phyloP scores from a whole-genome alignment of 805 yeast species.

The Candida oleophila region DNA sequence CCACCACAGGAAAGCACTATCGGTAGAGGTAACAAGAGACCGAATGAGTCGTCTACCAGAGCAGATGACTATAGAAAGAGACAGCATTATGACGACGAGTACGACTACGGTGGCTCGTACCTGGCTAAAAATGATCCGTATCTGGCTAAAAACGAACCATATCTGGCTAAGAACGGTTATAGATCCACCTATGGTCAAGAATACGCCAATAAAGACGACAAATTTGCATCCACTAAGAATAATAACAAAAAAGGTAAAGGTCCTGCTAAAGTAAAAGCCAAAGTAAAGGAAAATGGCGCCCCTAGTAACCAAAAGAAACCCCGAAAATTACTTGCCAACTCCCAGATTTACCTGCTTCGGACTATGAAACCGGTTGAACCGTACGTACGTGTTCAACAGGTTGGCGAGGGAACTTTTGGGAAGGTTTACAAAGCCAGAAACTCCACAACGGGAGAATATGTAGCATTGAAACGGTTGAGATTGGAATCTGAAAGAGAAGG shows the following conservation, averaged over 20 bases:
- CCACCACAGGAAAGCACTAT: slow-evolving; percentile 3
- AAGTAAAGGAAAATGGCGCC: slow-evolving; percentile 4
- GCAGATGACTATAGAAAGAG: slow-evolving; percentile 1
- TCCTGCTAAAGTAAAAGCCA: neutral
- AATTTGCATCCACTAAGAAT: neutral
- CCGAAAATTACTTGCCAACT: slow-evolving; percentile 2
- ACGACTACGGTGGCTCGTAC: neutral
- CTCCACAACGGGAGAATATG: slow-evolving; percentile 60
- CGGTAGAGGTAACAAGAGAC: neutral
- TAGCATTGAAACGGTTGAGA: slow-evolving; percentile 84
- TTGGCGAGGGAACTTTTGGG: slow-evolving; percentile 99
- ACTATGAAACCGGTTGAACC: slow-evolving; percentile 31
- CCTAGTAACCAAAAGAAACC: slow-evolving; percentile 6
- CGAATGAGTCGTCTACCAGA: neutral
- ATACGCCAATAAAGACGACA: neutral
- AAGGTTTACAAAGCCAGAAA: slow-evolving; percentile 89
- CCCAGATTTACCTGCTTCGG: slow-evolving; percentile 34
- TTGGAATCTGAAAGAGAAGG: slow-evolving; percentile 91
- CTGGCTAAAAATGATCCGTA: neutral
- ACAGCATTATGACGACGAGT: slow-evolving; percentile 1
- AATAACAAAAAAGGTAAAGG: neutral
- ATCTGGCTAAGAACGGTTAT: neutral
- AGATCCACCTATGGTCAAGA: neutral
- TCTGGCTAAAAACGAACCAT: neutral
- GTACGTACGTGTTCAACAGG: slow-evolving; percentile 77